These are phyloP conservation scores for Ceratocystis lukuohia DNA, from an alignment of 2,329 filamentous ascomycete species.

Conservation along the genomic window DNA sequence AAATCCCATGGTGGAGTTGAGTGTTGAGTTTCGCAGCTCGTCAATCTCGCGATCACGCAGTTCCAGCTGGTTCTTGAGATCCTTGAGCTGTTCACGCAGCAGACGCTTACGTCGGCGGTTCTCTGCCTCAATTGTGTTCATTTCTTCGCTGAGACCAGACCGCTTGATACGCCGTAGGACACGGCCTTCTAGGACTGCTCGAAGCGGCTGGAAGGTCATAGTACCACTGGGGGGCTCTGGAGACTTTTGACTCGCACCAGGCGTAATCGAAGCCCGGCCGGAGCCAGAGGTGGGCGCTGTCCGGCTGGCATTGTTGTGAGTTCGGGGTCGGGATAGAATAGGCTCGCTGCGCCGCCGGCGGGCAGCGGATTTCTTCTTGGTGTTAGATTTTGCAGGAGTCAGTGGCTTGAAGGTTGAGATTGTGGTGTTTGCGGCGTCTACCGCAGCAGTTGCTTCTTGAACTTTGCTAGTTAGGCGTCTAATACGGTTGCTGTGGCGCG, in stretches of 20 bases:
- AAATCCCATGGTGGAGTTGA: conserved; percentile 34
- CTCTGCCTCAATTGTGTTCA: conserved; percentile 38
- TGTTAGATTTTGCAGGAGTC: not conserved
- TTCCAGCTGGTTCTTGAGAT: conserved; percentile 36
- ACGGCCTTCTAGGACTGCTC: conserved; percentile 43
- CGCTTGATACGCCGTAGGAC: conserved; percentile 44
- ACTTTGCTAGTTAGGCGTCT: conserved; percentile 14
- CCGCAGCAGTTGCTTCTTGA: not conserved
- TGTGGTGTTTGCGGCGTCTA: not conserved
- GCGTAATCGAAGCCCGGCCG: conserved; percentile 3
- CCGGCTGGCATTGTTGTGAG: conserved; percentile 15
- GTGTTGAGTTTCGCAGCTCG: conserved; percentile 37
- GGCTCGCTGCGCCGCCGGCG: conserved; percentile 13
- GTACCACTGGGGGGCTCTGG: conserved; percentile 24
- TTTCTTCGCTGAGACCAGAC: conserved; percentile 44
- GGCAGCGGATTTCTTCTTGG: not conserved
- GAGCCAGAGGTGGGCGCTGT: conserved; percentile 7
- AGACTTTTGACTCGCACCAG: not conserved
- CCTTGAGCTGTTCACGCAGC: conserved; percentile 35
- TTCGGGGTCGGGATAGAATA: not conserved
- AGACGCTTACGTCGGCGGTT: conserved; percentile 31
- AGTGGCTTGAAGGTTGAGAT: not conserved
- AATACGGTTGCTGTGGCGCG: conserved; percentile 16
- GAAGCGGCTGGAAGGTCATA: conserved; percentile 34
- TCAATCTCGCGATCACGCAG: conserved; percentile 41